Evolutionary conservation across 805 yeast genomes (phyloP).

Genomic region (Lipomyces sp.): DNA sequence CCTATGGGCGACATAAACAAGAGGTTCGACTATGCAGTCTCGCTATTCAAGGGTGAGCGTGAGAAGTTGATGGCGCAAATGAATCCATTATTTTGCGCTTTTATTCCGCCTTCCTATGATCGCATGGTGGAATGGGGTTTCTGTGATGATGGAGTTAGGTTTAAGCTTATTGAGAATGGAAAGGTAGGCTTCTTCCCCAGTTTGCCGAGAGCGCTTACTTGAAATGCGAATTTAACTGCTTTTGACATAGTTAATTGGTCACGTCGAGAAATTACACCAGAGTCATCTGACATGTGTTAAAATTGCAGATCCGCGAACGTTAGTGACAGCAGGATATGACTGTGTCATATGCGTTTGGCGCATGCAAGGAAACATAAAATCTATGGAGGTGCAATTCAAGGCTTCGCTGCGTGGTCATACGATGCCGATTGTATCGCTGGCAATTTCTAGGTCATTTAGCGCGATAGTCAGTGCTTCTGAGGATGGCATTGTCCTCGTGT

Average conservation of each 20-base stretch:
- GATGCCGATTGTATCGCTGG: slow-evolving; percentile 52
- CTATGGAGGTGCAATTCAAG: slow-evolving; percentile 32
- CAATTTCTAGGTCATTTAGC: slow-evolving; percentile 58
- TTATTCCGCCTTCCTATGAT: slow-evolving; percentile 33
- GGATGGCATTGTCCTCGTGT: slow-evolving; percentile 59
- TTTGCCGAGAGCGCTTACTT: too few species aligned
- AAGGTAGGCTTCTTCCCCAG: slow-evolving; percentile 16
- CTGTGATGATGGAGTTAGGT: slow-evolving; percentile 38
- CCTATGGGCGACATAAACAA: slow-evolving; percentile 25
- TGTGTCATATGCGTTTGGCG: slow-evolving; percentile 49
- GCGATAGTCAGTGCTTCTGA: slow-evolving; percentile 59
- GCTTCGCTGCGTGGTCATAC: slow-evolving; percentile 63
- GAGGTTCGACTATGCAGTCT: slow-evolving; percentile 17
- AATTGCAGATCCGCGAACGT: slow-evolving; percentile 35
- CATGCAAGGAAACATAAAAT: slow-evolving; percentile 36
- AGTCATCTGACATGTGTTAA: slow-evolving; percentile 31
- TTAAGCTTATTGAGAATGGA: slow-evolving; percentile 36
- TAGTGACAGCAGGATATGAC: slow-evolving; percentile 37
- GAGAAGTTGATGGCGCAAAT: slow-evolving; percentile 26
- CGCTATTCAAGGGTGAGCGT: slow-evolving; percentile 28
- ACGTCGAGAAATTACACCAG: slow-evolving; percentile 35
- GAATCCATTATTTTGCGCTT: slow-evolving; percentile 32
- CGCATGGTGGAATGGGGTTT: slow-evolving; percentile 39
- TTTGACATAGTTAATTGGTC: slow-evolving; percentile 28
- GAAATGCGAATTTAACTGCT: background rate